Evolutionary conservation across 1,139 yeast genomes (phyloP).

Genomic region (Suhomyces wounanorum): DNA sequence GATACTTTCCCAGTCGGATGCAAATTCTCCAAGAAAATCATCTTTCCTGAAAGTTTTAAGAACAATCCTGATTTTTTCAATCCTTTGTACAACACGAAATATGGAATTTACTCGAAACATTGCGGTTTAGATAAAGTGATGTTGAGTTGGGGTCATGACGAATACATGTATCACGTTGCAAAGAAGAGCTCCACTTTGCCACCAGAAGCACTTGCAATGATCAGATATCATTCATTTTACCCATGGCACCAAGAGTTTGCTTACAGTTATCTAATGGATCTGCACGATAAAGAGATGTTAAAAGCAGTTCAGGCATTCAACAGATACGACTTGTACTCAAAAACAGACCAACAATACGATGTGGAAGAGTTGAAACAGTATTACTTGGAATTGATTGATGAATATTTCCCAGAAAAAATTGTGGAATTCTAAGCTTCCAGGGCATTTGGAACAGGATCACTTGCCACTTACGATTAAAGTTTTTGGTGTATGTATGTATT

Average conservation of each 20-base stretch:
- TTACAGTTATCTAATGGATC: constrained; percentile 64
- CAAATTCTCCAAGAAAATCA: constrained; percentile 58
- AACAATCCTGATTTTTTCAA: constrained; percentile 62
- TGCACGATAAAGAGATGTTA: constrained; percentile 61
- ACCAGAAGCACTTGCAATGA: constrained; percentile 70
- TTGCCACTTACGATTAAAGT: too few species aligned
- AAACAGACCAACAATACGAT: constrained; percentile 52
- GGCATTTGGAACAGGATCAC: too few species aligned
- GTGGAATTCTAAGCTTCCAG: constrained; percentile 48
- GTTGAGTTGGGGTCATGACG: constrained; percentile 82
- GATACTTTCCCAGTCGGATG: constrained; percentile 81
- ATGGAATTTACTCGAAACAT: constrained; percentile 63
- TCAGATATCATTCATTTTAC: constrained; percentile 71
- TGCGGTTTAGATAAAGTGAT: constrained; percentile 72
- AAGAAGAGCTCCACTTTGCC: constrained; percentile 65
- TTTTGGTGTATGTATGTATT: neutral
- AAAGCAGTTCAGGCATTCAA: constrained; percentile 67
- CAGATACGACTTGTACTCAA: constrained; percentile 68
- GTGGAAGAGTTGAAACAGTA: constrained; percentile 55
- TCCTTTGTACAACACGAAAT: constrained; percentile 66
- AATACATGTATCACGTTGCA: constrained; percentile 74
- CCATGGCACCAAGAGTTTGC: constrained; percentile 79
- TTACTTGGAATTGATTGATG: constrained; percentile 64
- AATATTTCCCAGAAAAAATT: constrained; percentile 58
- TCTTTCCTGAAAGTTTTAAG: constrained; percentile 61